phyloP scores from a whole-genome alignment of 2,329 filamentous ascomycete genomes.

The Pyrenochaeta sp. region DNA sequence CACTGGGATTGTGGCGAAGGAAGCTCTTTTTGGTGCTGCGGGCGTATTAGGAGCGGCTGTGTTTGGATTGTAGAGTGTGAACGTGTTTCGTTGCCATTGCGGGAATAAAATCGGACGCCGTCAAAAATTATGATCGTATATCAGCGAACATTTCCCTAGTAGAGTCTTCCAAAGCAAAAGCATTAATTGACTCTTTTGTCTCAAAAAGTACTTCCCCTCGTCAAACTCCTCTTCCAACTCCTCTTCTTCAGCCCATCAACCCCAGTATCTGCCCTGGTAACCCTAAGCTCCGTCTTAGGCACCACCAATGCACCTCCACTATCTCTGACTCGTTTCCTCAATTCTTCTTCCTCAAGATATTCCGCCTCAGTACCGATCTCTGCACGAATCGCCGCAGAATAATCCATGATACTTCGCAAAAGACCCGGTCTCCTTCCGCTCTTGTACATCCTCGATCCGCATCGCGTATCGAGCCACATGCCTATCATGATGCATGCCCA shows the following conservation, averaged over 20 bases:
- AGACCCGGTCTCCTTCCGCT: conserved; percentile 38
- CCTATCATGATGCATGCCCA: conserved; percentile 42
- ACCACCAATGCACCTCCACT: conserved; percentile 34
- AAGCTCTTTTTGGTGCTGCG: conserved; percentile 14
- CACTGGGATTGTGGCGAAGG: conserved; percentile 3
- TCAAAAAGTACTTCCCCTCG: conserved; percentile 40
- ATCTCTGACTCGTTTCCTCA: conserved; percentile 24
- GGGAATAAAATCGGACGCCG: no score
- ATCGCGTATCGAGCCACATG: conserved; percentile 43
- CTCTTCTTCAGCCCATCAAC: conserved; percentile 10
- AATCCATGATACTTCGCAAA: conserved; percentile 36
- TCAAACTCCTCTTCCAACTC: conserved; percentile 29
- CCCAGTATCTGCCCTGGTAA: conserved; percentile 23
- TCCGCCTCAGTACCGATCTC: conserved; percentile 32
- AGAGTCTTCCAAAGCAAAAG: no score
- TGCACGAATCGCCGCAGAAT: conserved; percentile 33
- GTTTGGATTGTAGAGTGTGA: conserved; percentile 5
- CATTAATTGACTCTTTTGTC: not conserved
- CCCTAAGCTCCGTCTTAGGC: conserved; percentile 30
- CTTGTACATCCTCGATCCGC: conserved; percentile 38
- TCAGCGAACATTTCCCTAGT: no score
- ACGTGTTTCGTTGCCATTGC: not conserved
- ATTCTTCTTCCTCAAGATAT: conserved; percentile 28
- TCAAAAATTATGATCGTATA: no score
- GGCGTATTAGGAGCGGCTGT: conserved; percentile 11